phyloP scores from a whole-genome alignment of 768 basidiomycete genomes.

The Naganishia onofrii region DNA sequence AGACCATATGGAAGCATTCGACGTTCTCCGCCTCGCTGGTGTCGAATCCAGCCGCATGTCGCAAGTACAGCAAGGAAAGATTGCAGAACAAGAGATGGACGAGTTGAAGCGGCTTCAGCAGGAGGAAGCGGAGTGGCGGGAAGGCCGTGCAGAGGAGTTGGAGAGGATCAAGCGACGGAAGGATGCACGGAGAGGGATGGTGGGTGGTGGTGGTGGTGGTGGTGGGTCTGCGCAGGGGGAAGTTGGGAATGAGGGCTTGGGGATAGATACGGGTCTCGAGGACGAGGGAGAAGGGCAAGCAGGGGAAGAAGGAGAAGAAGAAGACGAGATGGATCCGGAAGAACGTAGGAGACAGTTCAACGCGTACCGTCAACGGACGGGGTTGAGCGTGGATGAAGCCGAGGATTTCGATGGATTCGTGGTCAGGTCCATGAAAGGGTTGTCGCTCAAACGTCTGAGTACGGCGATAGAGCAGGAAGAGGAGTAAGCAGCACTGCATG shows the following conservation, averaged over 20 bases:
- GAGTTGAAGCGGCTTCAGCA: slow-evolving; percentile 40
- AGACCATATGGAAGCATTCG: slow-evolving; percentile 53
- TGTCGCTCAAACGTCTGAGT: neutral
- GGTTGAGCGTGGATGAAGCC: neutral
- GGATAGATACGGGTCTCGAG: neutral
- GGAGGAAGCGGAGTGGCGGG: slow-evolving; percentile 45
- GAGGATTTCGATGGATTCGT: slow-evolving; percentile 24
- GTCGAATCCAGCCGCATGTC: slow-evolving; percentile 36
- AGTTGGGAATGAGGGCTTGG: neutral
- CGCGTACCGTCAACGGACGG: slow-evolving; percentile 9
- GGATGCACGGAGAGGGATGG: slow-evolving; percentile 33
- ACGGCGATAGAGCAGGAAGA: slow-evolving; percentile 22
- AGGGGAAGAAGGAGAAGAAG: neutral
- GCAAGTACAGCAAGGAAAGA: slow-evolving; percentile 33
- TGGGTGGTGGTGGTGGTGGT: neutral
- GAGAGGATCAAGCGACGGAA: slow-evolving; percentile 44
- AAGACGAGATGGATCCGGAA: slow-evolving; percentile 8
- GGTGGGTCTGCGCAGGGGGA: neutral
- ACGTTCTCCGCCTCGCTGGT: slow-evolving; percentile 46
- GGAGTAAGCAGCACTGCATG: neutral
- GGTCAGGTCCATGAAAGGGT: neutral
- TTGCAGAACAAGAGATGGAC: slow-evolving; percentile 39
- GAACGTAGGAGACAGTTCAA: slow-evolving; percentile 10
- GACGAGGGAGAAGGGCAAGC: neutral
- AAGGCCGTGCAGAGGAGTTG: slow-evolving; percentile 36